A percentile compares a stretch with the other conserved stretches of the same genome.
phyloP scores from a whole-genome alignment of 176 grass and related monocot genomes.

The Raddia distichophylla region DNA sequence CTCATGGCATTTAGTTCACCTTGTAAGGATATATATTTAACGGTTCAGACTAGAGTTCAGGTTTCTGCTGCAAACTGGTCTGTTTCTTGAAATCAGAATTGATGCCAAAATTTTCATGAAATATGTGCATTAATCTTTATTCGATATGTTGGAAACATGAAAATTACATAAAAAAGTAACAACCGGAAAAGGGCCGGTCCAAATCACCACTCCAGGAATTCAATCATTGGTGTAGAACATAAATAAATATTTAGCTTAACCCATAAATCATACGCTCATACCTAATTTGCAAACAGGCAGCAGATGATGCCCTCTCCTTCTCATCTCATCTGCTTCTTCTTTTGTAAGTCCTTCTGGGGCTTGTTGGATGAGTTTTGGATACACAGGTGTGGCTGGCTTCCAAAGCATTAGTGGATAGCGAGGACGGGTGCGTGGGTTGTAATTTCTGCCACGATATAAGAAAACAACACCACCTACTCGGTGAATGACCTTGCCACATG shows the following conservation, averaged over 20 bases:
- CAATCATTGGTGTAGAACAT: not conserved
- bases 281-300: conserved; percentile 93
- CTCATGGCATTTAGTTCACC: not conserved
- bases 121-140: not conserved
- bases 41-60: conserved; percentile 2
- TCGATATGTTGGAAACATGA: not conserved
- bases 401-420: conserved; percentile 95
- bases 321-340: conserved; percentile 83
- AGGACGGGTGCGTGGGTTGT: conserved; percentile 62
- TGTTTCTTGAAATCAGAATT: not conserved
- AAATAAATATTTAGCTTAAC: conserved; percentile 29
- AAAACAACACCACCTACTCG: conserved; percentile 73
- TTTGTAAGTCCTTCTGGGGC: conserved; percentile 85
- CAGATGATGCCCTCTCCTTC: conserved; percentile 68
- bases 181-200: not conserved
- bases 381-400: conserved; percentile 90
- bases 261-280: conserved; percentile 54
- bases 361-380: conserved; percentile 91
- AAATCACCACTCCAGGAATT: not conserved
- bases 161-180: not conserved
- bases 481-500: conserved; percentile 80
- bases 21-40: conserved; percentile 18
- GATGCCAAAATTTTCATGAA: not conserved
- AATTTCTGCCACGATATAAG: conserved; percentile 84
- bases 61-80: not conserved